phyloP scores from a whole-genome alignment of 305 asterid genomes.

The Fraxinus dipetala region DNA sequence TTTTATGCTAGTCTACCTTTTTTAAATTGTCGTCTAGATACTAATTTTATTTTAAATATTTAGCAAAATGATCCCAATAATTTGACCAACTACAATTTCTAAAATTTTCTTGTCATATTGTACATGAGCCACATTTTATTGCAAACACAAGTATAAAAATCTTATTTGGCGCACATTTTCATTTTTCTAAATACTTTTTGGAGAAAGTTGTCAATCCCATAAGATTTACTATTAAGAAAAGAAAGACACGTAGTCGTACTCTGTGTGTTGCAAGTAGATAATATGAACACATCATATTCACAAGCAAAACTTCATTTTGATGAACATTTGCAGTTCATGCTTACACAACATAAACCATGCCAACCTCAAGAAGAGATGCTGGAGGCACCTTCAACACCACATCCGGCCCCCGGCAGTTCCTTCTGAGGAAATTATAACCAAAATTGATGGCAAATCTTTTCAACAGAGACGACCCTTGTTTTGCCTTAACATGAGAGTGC shows the following conservation, averaged over 20 bases:
- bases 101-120: too few relatives aligned
- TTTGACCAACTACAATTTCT: too few relatives aligned
- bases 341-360: conserved; percentile 83
- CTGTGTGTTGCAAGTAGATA: neutral
- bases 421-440: conserved; percentile 73
- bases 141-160: too few relatives aligned
- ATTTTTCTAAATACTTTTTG: too few relatives aligned
- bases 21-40: neutral
- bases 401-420: conserved; percentile 88
- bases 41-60: too few relatives aligned
- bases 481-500: conserved; percentile 79
- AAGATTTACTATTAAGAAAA: too few relatives aligned
- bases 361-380: conserved; percentile 90
- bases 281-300: neutral
- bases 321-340: neutral
- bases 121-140: too few relatives aligned
- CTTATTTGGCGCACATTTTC: too few relatives aligned
- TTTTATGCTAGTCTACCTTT: neutral
- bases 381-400: conserved; percentile 93
- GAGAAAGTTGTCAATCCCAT: too few relatives aligned
- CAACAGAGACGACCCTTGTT: conserved; percentile 74
- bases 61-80: neutral
- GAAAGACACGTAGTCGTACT: too few relatives aligned
- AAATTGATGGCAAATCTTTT: conserved; percentile 74
- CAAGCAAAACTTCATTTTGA: neutral